Conservation (phyloP, 768 basidiomycete species). For the Tephrocybe sp. region DNA sequence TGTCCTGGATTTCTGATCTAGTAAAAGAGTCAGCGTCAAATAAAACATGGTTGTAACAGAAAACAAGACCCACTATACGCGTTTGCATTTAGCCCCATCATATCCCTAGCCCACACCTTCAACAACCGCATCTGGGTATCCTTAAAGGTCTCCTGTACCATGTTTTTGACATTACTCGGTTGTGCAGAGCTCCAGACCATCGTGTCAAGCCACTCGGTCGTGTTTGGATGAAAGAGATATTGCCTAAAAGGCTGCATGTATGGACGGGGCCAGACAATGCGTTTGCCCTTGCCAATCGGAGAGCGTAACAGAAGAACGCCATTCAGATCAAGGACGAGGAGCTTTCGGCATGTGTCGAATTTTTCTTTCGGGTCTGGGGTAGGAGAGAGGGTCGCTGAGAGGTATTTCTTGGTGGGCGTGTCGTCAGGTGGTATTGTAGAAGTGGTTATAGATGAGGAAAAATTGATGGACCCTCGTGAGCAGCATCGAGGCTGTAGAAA, state of each 20-base stretch:
- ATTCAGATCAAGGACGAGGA: neutral
- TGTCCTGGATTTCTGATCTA: neutral
- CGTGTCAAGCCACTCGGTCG: conserved; percentile 64
- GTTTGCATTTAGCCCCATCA: conserved; percentile 52
- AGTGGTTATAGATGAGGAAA: no score
- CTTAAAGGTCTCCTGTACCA: conserved; percentile 63
- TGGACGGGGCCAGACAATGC: conserved; percentile 35
- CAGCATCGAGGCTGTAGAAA: no score
- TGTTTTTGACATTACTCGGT: conserved; percentile 68
- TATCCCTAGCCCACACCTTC: conserved; percentile 76
- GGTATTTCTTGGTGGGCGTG: neutral
- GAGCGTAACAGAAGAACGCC: neutral
- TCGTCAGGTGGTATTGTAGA: no score
- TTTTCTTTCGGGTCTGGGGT: neutral
- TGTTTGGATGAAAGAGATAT: conserved; percentile 61
- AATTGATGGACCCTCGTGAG: no score
- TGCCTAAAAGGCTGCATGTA: conserved; percentile 57
- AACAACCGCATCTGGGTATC: conserved; percentile 36
- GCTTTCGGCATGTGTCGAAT: neutral
- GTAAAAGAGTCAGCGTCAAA: neutral
- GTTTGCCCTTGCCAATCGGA: neutral
- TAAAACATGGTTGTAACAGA: neutral
- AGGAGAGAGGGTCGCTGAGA: neutral
- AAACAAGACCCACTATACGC: conserved; percentile 61
- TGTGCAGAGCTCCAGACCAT: conserved; percentile 90